Conservation (phyloP, 169 alveolate genomes). For the Cryptosporidium meleagridis region DNA sequence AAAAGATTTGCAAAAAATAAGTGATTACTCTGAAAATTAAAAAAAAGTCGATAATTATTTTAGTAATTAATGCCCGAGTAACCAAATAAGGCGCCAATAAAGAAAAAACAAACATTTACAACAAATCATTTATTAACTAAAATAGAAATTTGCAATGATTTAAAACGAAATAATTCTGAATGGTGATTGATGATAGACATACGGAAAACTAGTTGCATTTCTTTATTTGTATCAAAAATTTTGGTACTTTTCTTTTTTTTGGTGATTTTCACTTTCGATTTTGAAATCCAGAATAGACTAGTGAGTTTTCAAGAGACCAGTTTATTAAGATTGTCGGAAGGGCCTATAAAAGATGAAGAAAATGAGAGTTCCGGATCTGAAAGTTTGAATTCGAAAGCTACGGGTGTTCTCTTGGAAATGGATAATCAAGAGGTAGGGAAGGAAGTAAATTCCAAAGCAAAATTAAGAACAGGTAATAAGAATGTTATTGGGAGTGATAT, state of each 20-base stretch:
- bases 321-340: neutral
- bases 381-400: neutral
- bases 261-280: neutral
- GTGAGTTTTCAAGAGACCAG: neutral
- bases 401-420: neutral
- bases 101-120: neutral
- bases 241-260: slow-evolving; percentile 12
- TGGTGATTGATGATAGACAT: neutral
- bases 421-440: neutral
- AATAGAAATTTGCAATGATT: neutral
- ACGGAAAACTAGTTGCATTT: neutral
- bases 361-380: neutral
- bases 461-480: neutral
- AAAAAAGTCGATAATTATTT: neutral
- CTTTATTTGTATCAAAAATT: neutral
- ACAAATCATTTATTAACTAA: neutral
- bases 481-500: neutral
- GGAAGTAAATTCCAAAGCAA: neutral
- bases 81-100: neutral
- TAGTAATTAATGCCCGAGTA: neutral
- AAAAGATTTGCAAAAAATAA: neutral
- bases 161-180: slow-evolving; percentile 1
- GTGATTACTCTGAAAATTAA: too few relatives aligned
- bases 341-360: neutral
- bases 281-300: neutral